Evolutionary conservation across 1,284 basidiomycete genomes (phyloP), one percentile per base, ranked within the genome.

Genomic region (Coniophora puteana): DNA sequence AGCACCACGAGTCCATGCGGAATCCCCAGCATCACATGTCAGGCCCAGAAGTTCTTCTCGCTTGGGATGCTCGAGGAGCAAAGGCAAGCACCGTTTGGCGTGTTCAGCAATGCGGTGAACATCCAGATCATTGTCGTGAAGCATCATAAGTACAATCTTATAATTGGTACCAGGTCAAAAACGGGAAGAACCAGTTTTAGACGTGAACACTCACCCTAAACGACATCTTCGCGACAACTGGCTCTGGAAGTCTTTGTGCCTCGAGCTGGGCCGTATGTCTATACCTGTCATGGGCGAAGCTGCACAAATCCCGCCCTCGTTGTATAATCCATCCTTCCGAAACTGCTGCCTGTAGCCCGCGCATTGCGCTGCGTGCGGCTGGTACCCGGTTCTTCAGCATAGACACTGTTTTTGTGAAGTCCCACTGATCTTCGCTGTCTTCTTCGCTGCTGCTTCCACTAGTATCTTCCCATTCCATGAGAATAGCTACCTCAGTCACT

Each of bases 271-370:
- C 79, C 13, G 82, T 80, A 57, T 83, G 82, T 8, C 81, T 72
- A 59, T 83, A 85, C 35, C 81, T 66, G 53, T 85, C 82, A 55
- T 86, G 83, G 4, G 80, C 68, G 60, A 83, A 85, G 48, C 74
- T 78, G 57, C 81, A 83, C 80, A 83, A 83, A 50, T 85, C 83
- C 21, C 83, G 66, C 2, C 80, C 83, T 33, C 79, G 63, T 47
- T 83, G 79, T 11, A 83, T 73, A 4, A 85, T 65, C 81, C 81
- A 85, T 1, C 83, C 83, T 55, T 85, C 82, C 4, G 75, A 62
- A 14, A 84, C 70, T 1, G 81, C 82, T 13, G 69, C 60, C 53
- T 85, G 82, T 27, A 83, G 63, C 3, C 82, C 82, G 13, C 74
- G 74, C 67, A 85, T 82, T 3, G 81, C 82, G 29, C 77, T 72